Evolutionary conservation across 2,329 filamentous ascomycete genomes (phyloP).

Genomic region (Fusarium pseudoanthophilum): DNA sequence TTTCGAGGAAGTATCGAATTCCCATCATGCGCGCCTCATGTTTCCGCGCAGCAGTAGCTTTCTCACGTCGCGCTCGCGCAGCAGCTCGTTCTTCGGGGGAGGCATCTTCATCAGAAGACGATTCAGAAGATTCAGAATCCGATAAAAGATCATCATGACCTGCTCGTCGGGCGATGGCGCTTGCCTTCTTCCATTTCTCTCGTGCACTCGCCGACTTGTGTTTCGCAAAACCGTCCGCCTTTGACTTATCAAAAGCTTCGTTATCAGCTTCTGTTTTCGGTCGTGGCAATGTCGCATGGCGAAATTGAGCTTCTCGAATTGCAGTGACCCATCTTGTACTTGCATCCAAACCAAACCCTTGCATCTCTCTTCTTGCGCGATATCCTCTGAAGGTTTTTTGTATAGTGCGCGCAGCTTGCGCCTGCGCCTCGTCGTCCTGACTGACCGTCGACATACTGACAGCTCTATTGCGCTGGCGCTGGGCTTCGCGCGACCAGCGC

Average conservation of each 20-base stretch:
- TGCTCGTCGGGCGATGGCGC: constrained; percentile 76
- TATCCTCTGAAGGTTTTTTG: constrained; percentile 84
- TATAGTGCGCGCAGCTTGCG: constrained; percentile 66
- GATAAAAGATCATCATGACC: constrained; percentile 72
- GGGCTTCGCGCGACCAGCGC: constrained; percentile 50
- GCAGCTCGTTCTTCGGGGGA: constrained; percentile 53
- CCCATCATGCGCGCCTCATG: constrained; percentile 83
- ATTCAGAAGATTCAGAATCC: constrained; percentile 50
- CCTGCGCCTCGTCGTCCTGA: constrained; percentile 47
- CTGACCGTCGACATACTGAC: constrained; percentile 18
- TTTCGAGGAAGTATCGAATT: constrained; percentile 84
- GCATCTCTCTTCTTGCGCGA: constrained; percentile 74
- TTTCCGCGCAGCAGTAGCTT: constrained; percentile 67
- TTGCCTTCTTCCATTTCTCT: constrained; percentile 80
- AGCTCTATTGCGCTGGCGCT: constrained; percentile 35
- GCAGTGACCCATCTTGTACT: constrained; percentile 77
- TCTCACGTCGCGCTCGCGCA: constrained; percentile 54
- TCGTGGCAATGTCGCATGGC: constrained; percentile 60
- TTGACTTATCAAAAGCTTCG: constrained; percentile 4
- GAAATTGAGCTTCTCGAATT: constrained; percentile 65
- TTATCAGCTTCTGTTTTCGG: constrained; percentile 43
- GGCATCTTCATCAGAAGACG: constrained; percentile 45
- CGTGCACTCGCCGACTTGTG: constrained; percentile 58
- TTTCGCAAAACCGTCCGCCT: constrained; percentile 10
- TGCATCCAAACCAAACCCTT: constrained; percentile 75